Evolutionary conservation across 1,284 basidiomycete genomes (phyloP).

Genomic region (Ceratobasidium sp.): DNA sequence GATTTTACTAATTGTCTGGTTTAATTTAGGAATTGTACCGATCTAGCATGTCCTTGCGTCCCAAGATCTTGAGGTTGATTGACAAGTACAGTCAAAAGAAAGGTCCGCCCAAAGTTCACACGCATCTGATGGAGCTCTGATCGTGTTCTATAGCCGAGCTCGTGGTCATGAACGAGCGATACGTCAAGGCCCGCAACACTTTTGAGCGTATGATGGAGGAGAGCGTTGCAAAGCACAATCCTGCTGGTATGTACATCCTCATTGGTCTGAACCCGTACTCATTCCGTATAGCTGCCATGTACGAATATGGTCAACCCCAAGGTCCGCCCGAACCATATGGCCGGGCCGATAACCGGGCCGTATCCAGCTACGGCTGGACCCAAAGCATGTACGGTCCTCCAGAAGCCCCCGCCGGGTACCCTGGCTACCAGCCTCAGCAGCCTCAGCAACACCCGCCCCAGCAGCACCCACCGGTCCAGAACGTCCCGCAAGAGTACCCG

Average conservation of each 20-base stretch:
- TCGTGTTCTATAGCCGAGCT: slow-evolving; percentile 68
- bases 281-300: slow-evolving; percentile 34
- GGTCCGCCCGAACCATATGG: slow-evolving; percentile 42
- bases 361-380: slow-evolving; percentile 52
- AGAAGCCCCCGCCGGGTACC: slow-evolving; percentile 49
- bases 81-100: slow-evolving; percentile 97
- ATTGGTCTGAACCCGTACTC: neutral
- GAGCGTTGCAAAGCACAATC: slow-evolving; percentile 72
- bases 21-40: slow-evolving; percentile 82
- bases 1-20: neutral
- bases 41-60: slow-evolving; percentile 84
- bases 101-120: slow-evolving; percentile 53
- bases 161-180: slow-evolving; percentile 88
- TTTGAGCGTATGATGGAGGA: slow-evolving; percentile 94
- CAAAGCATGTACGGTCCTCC: slow-evolving; percentile 55
- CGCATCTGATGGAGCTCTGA: neutral
- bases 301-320: slow-evolving; percentile 42
- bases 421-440: slow-evolving; percentile 44
- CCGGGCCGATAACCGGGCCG: slow-evolving; percentile 46
- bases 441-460: slow-evolving; percentile 15
- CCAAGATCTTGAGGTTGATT: slow-evolving; percentile 95
- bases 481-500: slow-evolving; percentile 31
- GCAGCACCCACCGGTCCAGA: slow-evolving; percentile 1
- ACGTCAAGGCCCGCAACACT: slow-evolving; percentile 79
- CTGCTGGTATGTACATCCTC: slow-evolving; percentile 56